Evolutionary conservation across 306 rosid species (phyloP), one percentile per base, ranked within the genome.

Genomic region (Ammopiptanthus mongolicus): DNA sequence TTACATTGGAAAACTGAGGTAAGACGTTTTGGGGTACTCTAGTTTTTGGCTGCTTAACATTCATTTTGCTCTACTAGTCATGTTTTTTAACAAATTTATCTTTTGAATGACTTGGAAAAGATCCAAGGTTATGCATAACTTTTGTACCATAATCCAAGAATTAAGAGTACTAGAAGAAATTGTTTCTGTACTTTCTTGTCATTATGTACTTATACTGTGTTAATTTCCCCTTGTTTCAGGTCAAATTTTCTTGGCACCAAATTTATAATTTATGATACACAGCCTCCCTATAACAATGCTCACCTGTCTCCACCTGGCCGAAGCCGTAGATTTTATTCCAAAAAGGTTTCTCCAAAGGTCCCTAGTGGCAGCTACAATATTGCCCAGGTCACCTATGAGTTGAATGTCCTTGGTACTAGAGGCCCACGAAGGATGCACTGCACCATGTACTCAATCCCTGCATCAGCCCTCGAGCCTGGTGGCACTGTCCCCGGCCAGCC

Each of bases 341-440:
- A 88, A 71, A 96, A 87, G 87, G 99, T 96, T 63, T 96, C 99
- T 62, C 99, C 99, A 0, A 96, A 89, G 91, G 91, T 96, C 25
- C 99, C 98, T 12, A 83, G 87, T 6, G 98, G 98, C 55, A 90
- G 92, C 85, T 96, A 89, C 95, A 89, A 87, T 71, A 91, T 90
- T 37, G 98, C 98, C 2, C 99, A 92, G 58, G 89, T 96, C 57
- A 78, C 91, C 19, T 96, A 96, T 15, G 98, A 96, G 86, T 84
- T 96, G 58, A 92, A 96, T 64, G 98, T 96, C 69, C 91, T 96
- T 1, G 99, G 98, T 72, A 92, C 99, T 8, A 78, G 99, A 69
- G 98, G 99, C 0, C 99, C 99, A 1, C 91, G 99, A 13, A 88
- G 97, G 82, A 96, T 96, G 98, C 88, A 90, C 59, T 96, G 99